phyloP scores from a whole-genome alignment of 2,329 filamentous ascomycete genomes.

The Fusarium sp. region DNA sequence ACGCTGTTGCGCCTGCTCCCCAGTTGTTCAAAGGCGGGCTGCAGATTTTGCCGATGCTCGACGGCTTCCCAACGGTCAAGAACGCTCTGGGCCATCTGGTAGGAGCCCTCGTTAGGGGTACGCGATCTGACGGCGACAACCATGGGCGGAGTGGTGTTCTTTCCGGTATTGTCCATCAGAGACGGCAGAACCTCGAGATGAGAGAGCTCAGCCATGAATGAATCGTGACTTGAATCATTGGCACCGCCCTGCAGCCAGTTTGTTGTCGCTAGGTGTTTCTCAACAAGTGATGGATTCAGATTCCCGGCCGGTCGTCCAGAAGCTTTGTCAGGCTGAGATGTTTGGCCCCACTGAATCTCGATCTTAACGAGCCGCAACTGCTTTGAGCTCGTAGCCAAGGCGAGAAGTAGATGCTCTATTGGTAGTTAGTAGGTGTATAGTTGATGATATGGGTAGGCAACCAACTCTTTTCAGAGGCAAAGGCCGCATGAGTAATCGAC shows the following conservation, averaged over 20 bases:
- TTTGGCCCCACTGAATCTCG: constrained; percentile 78
- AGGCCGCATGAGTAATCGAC: constrained; percentile 83
- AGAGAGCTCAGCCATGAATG: constrained; percentile 76
- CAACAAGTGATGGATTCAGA: constrained; percentile 68
- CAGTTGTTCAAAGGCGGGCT: constrained; percentile 84
- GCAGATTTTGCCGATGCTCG: constrained; percentile 76
- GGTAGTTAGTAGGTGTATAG: constrained; percentile 44
- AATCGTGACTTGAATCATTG: constrained; percentile 61
- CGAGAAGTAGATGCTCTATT: constrained; percentile 72
- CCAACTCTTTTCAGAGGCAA: constrained; percentile 82
- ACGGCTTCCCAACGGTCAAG: constrained; percentile 89
- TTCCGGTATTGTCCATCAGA: constrained; percentile 71
- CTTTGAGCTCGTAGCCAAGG: constrained; percentile 77
- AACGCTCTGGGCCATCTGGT: constrained; percentile 79
- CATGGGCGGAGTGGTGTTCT: constrained; percentile 70
- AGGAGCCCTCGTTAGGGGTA: constrained; percentile 68
- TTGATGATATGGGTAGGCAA: background rate
- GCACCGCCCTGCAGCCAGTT: constrained; percentile 69
- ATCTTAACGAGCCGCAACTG: constrained; percentile 83
- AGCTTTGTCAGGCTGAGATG: constrained; percentile 68
- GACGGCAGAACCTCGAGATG: constrained; percentile 82
- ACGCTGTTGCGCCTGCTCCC: constrained; percentile 72
- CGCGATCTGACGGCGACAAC: constrained; percentile 82
- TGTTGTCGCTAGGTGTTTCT: constrained; percentile 70
- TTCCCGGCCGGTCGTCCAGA: constrained; percentile 61